Conservation (phyloP, 225 moss, liverwort and hornwort genomes). For the Marchantia paleacea region DNA sequence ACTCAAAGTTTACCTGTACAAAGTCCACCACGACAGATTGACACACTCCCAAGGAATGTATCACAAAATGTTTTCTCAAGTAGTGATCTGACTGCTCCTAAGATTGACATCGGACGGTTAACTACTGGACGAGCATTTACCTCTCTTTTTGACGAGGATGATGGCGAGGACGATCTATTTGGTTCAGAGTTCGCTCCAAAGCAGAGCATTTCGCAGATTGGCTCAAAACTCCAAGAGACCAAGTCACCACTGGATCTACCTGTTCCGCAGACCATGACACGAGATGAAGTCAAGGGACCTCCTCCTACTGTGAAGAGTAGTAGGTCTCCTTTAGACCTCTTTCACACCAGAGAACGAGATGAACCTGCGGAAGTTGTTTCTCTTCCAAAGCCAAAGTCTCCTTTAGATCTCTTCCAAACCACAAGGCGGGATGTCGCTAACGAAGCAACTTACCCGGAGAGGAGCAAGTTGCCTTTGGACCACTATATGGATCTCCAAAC, state of each 20-base stretch:
- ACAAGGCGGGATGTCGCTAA: background rate
- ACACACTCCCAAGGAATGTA: background rate
- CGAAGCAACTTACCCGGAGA: background rate
- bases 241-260: slow-evolving; percentile 4
- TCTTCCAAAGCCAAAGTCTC: background rate
- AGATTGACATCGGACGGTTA: slow-evolving; percentile 16
- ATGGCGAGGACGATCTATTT: slow-evolving; percentile 44
- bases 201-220: slow-evolving; percentile 7
- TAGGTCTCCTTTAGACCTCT: background rate
- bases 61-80: background rate
- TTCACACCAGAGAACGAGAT: slow-evolving; percentile 3
- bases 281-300: background rate
- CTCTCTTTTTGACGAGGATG: slow-evolving; percentile 58
- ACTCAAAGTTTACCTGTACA: background rate
- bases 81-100: slow-evolving; percentile 3
- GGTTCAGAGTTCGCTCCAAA: slow-evolving; percentile 4
- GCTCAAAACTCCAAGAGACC: background rate
- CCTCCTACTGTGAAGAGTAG: background rate
- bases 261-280: background rate
- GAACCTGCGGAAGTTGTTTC: background rate
- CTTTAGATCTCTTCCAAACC: background rate
- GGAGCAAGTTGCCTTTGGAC: background rate
- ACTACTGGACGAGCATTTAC: slow-evolving; percentile 32
- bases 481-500: background rate
- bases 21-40: background rate